Conservation (phyloP, 2,329 filamentous ascomycete genomes). For the Elsinoe fawcettii region DNA sequence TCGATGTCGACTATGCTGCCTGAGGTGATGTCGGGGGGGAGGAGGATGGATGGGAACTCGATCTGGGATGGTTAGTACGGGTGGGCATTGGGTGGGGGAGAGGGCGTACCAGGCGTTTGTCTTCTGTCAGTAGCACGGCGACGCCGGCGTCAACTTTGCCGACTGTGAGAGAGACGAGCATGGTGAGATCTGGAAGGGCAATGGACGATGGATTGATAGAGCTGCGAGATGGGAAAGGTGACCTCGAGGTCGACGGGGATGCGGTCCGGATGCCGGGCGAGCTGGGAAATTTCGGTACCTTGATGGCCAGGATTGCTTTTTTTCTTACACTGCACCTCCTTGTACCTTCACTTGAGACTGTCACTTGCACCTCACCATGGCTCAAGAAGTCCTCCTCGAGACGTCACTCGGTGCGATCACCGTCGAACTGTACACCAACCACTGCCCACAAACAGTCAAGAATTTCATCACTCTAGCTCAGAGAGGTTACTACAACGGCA, state of each 20-base stretch:
- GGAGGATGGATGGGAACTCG: slow-evolving; percentile 94
- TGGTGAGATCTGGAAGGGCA: slow-evolving; percentile 31
- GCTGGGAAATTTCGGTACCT: slow-evolving; percentile 11
- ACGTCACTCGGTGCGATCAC: slow-evolving; percentile 81
- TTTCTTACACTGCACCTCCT: neutral
- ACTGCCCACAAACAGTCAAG: slow-evolving; percentile 37
- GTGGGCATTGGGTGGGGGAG: neutral
- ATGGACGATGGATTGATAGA: neutral
- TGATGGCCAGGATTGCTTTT: neutral
- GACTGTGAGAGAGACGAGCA: slow-evolving; percentile 96
- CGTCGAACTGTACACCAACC: slow-evolving; percentile 80
- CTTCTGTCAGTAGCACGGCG: slow-evolving; percentile 89
- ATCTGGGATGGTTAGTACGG: slow-evolving; percentile 53
- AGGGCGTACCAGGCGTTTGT: slow-evolving; percentile 79
- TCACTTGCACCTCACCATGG: slow-evolving; percentile 43
- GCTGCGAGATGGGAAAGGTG: neutral
- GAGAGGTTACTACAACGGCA: slow-evolving; percentile 79
- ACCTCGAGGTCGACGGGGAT: slow-evolving; percentile 6
- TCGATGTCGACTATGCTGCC: slow-evolving; percentile 98
- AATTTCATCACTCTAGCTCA: slow-evolving; percentile 73
- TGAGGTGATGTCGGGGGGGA: slow-evolving; percentile 88
- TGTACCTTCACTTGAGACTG: neutral
- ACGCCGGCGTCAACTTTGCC: slow-evolving; percentile 99
- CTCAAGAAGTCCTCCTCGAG: slow-evolving; percentile 70
- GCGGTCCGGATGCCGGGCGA: neutral